Evolutionary conservation across 2,329 filamentous ascomycete genomes (phyloP).

Genomic region (Arthrinium puccinioides): DNA sequence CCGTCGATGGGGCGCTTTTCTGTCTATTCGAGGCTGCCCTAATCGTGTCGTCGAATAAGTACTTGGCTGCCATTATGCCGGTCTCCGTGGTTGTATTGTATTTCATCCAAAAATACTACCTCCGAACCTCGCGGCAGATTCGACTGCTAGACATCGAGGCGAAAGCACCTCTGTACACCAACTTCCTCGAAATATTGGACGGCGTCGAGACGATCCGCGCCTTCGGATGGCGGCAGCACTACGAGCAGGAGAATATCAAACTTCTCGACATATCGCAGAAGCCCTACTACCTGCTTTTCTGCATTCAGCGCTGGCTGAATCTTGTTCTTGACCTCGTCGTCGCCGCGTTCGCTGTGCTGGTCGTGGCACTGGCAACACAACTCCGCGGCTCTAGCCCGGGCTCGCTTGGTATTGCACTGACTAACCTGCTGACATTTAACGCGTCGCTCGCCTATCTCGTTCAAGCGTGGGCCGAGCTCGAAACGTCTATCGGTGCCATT

Average conservation of each 20-base stretch:
- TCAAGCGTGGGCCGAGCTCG: constrained; percentile 3
- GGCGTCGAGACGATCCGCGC: constrained; percentile 42
- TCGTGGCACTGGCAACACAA: constrained; percentile 13
- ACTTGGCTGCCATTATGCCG: constrained; percentile 43
- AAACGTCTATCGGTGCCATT: constrained; percentile 6
- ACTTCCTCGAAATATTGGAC: constrained; percentile 40
- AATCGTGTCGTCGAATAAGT: constrained; percentile 34
- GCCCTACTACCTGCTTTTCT: constrained; percentile 43
- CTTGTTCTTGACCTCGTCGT: constrained; percentile 7
- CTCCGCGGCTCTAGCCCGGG: background rate
- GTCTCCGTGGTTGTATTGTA: constrained; percentile 38
- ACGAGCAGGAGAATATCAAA: constrained; percentile 31
- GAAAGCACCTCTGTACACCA: constrained; percentile 47
- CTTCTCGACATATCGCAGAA: constrained; percentile 40
- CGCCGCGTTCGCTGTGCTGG: constrained; percentile 12
- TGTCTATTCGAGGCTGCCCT: constrained; percentile 29
- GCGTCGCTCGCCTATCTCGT: constrained; percentile 3
- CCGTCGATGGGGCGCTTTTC: constrained; percentile 7
- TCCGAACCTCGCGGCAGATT: constrained; percentile 53
- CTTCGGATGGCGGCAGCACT: constrained; percentile 36
- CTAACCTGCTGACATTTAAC: constrained; percentile 1
- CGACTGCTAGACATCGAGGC: constrained; percentile 54
- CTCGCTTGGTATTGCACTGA: constrained; percentile 5
- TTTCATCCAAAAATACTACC: constrained; percentile 47
- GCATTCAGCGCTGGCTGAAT: constrained; percentile 32